Evolutionary conservation across 352 stramenopile genomes (phyloP), one percentile per base, ranked within the genome.

Genomic region (Pythium utonaiense): DNA sequence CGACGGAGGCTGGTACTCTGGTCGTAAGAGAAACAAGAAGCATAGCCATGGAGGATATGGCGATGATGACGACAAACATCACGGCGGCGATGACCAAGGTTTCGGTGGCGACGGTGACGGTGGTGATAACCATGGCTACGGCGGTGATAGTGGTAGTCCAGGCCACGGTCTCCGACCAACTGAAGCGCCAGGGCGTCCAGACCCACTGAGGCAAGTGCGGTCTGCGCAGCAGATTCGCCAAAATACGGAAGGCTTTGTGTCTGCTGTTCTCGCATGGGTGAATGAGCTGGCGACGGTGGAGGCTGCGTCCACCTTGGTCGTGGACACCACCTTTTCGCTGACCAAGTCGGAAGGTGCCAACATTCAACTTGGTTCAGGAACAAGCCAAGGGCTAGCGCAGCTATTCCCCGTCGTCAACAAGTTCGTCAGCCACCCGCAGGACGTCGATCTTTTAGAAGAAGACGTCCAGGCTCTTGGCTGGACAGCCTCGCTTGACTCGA

Each of bases 371-470:
- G 57, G 44, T 8, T 19, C 48, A 12, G 38, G 47, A 41, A 38
- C 33, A n/a, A 36, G 48, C 34, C 28, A 33, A 14, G 24, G 19
- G 7, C 27, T 64, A 2, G 6, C 17, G 1, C 55, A 54, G 16
- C 48, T 59, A 0, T 75, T 75, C 42, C 33, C 40, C 3, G 45
- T 67, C n/a, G 30, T 75, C 13, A 34, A 62, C 12, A 53, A 57
- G 33, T 75, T 75, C 13, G 31, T 73, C 13, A 44, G 58, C 19
- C 24, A 52, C 47, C 64, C 64, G 25, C 57, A 67, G 22, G 27
- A 66, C n/a, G 65, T 67, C 6, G 36, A 59, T 25, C 19, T 75
- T 50, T 30, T 52, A 5, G 64, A 73, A 34, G 36, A 54, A 9
- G 38, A 60, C 8, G 52, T 64, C 0, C 42, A 75, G 33, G 28